A percentile compares a stretch with the other conserved stretches of the same genome.
phyloP scores from a whole-genome alignment of 768 basidiomycete genomes.

The Chlorophyllum brunneum region DNA sequence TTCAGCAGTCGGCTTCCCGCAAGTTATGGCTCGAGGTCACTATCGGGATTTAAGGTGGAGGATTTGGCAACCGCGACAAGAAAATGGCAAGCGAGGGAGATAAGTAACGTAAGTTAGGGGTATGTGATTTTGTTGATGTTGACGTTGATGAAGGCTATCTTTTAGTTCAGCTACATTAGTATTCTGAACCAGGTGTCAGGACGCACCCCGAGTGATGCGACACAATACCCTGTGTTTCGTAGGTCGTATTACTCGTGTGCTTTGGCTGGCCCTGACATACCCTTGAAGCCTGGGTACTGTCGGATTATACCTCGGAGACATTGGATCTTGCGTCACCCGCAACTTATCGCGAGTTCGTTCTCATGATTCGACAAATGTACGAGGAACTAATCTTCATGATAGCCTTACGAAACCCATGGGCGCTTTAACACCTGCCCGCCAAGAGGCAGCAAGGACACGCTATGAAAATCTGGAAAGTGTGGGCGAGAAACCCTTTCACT shows the following conservation, averaged over 20 bases:
- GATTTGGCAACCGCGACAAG: conserved; percentile 69
- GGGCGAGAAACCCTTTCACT: conserved; percentile 85
- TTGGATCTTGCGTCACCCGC: conserved; percentile 61
- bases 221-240: conserved; percentile 93
- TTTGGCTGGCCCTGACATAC: neutral
- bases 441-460: conserved; percentile 71
- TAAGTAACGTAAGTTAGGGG: conserved; percentile 70
- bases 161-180: conserved; percentile 83
- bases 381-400: neutral
- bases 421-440: conserved; percentile 69
- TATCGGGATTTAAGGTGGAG: conserved; percentile 46
- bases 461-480: conserved; percentile 76
- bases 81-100: conserved; percentile 86
- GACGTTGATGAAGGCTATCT: neutral
- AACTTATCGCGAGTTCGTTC: conserved; percentile 69
- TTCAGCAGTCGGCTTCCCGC: conserved; percentile 49
- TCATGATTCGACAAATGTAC: neutral
- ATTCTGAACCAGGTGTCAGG: conserved; percentile 91
- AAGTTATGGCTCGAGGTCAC: conserved; percentile 25
- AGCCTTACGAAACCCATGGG: conserved; percentile 91
- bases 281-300: conserved; percentile 76
- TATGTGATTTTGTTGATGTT: neutral
- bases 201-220: conserved; percentile 90
- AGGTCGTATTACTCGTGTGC: conserved; percentile 21
- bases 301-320: conserved; percentile 73